phyloP scores from a whole-genome alignment of 2,329 filamentous ascomycete genomes.

The Esteya vermicola region DNA sequence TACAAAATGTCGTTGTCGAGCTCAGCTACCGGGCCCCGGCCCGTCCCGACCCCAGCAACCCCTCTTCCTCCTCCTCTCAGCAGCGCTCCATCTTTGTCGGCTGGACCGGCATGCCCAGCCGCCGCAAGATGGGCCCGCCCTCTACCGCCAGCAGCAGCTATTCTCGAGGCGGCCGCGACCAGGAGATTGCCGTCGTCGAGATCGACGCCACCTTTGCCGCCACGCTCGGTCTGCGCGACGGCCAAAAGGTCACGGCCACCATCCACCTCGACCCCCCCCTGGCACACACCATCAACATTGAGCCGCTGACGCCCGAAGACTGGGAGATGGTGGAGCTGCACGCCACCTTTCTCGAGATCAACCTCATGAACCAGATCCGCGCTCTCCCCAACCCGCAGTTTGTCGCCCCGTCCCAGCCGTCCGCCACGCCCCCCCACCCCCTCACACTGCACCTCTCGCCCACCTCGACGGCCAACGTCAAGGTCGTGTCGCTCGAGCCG shows the following conservation, averaged over 20 bases:
- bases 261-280: conserved; percentile 84
- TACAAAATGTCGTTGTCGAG: conserved; percentile 94
- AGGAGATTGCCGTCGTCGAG: conserved; percentile 67
- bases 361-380: conserved; percentile 83
- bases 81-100: conserved; percentile 68
- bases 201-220: conserved; percentile 75
- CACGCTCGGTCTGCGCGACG: conserved; percentile 63
- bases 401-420: too few species aligned
- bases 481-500: conserved; percentile 71
- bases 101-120: conserved; percentile 97
- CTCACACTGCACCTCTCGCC: conserved; percentile 87
- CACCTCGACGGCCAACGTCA: conserved; percentile 87
- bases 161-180: conserved; percentile 42
- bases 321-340: conserved; percentile 99
- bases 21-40: conserved; percentile 55
- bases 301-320: conserved; percentile 85
- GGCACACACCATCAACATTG: conserved; percentile 91
- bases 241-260: conserved; percentile 56
- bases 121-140: conserved; percentile 60
- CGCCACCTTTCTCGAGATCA: conserved; percentile 87
- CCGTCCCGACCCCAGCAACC: conserved; percentile 23
- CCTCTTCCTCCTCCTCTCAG: conserved; percentile 17
- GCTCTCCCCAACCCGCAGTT: conserved; percentile 91
- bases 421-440: conserved; percentile 50
- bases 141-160: conserved; percentile 15